Evolutionary conservation across 768 basidiomycete genomes (phyloP).

Genomic region (Termitomyces sp.): DNA sequence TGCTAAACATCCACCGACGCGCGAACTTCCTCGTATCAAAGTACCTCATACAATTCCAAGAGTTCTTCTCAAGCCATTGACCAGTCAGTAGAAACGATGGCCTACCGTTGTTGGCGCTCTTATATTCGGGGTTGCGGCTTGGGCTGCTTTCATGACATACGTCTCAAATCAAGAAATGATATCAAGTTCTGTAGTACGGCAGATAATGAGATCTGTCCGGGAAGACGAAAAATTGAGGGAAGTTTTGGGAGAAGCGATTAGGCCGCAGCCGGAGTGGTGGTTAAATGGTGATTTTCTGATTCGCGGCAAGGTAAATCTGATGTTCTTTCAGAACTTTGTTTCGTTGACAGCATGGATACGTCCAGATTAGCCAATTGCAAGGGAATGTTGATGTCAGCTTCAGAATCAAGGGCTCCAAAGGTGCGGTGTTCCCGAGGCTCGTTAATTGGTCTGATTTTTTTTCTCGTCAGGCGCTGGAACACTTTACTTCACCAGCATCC

Average conservation of each 20-base stretch:
- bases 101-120: constrained; percentile 46
- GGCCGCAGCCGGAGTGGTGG: constrained; percentile 65
- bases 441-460: background rate
- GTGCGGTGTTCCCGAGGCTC: constrained; percentile 24
- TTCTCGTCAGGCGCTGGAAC: constrained; percentile 55
- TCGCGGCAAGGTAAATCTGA: constrained; percentile 51
- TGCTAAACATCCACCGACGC: constrained; percentile 19
- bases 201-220: constrained; percentile 55
- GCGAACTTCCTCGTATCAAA: constrained; percentile 32
- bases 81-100: constrained; percentile 41
- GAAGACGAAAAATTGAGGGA: constrained; percentile 43
- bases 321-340: background rate
- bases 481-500: constrained; percentile 78
- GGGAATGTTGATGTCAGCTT: constrained; percentile 78
- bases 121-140: constrained; percentile 50
- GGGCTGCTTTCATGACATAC: constrained; percentile 64
- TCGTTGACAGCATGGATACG: background rate
- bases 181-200: constrained; percentile 67
- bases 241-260: constrained; percentile 58
- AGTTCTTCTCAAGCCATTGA: background rate
- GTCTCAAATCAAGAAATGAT: constrained; percentile 76
- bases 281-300: constrained; percentile 74
- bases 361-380: constrained; percentile 65
- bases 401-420: constrained; percentile 66
- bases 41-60: constrained; percentile 11